Evolutionary conservation across 352 stramenopile species (phyloP), one percentile per base, ranked within the genome.

Genomic region (Globisporangium paddicum): DNA sequence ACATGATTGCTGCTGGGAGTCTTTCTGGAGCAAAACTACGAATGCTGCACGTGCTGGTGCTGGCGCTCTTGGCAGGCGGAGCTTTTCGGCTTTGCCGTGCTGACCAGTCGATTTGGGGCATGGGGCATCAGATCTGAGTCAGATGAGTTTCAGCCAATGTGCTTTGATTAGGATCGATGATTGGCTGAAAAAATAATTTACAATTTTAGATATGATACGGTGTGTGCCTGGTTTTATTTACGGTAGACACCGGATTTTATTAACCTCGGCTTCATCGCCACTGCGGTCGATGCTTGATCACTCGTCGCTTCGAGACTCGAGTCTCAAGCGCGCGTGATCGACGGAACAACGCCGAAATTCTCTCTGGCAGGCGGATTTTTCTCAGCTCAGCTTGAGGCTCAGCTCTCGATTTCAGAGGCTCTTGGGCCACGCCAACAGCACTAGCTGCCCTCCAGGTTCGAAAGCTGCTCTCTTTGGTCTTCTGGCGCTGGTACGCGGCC

Each of bases 1-100:
- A 74, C 80, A 90, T 90, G 67, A 66, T 79, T 57, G 32, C 62
- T 57, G 58, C 60, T 70, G 68, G 58, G 76, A 52, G 59, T 63
- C 61, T 63, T 67, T 71, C 53, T 76, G 66, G 58, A 81, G 73
- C 73, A 82, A 82, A 82, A 82, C 70, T 60, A 66, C 66, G 70
- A 72, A 64, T 64, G 58, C 30, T 26, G 48, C 30, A 25, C 3
- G 10, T 18, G 6, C 2, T 3, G 26, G 18, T 13, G 26, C 16
- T 26, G n/a, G 19, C n/a, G n/a, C n/a, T n/a, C n/a, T 26, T 26
- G 46, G 26, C 26, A 10, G 6, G 25, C 7, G 26, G 30, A 11
- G 16, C n/a, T 45, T 53, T 14, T 8, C 46, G 37, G 46, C 46
- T 26, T 52, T 16, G 35, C 46, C 30, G 35, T 52, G 46, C 46